Evolutionary conservation across 2,329 filamentous ascomycete species (phyloP).

Genomic region (Ilyonectria mors-panacis): DNA sequence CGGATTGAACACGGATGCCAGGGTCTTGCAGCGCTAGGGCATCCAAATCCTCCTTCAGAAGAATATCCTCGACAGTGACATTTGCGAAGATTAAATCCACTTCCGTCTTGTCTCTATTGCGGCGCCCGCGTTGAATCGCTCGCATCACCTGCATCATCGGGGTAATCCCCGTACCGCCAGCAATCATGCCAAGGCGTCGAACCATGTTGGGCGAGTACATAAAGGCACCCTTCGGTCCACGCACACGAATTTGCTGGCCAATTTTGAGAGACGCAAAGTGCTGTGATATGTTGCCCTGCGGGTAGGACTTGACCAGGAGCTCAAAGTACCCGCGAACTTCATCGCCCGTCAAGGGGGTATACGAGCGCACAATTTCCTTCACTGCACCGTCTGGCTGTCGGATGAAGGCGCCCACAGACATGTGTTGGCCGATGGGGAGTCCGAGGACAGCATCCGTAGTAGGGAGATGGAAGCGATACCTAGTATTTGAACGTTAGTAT

Average conservation of each 20-base stretch:
- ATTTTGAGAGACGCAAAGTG: constrained; percentile 85
- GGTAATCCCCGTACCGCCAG: constrained; percentile 97
- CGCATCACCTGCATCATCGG: constrained; percentile 97
- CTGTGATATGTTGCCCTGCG: constrained; percentile 95
- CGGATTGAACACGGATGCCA: constrained; percentile 89
- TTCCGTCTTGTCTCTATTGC: constrained; percentile 84
- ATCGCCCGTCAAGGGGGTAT: constrained; percentile 91
- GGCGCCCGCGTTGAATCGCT: constrained; percentile 85
- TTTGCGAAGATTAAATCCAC: constrained; percentile 97
- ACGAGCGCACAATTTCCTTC: constrained; percentile 89
- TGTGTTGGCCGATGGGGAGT: constrained; percentile 97
- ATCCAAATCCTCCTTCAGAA: constrained; percentile 91
- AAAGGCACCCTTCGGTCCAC: constrained; percentile 95
- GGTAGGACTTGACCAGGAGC: constrained; percentile 96
- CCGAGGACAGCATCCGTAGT: constrained; percentile 84
- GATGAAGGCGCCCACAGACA: constrained; percentile 88
- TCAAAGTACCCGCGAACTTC: constrained; percentile 91
- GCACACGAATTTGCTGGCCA: constrained; percentile 88
- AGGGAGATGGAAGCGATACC: constrained; percentile 92
- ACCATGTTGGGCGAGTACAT: constrained; percentile 97
- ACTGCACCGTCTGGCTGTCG: constrained; percentile 74
- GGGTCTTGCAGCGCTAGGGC: constrained; percentile 80
- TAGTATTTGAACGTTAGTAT: constrained; percentile 48
- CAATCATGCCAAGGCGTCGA: constrained; percentile 95
- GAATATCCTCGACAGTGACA: constrained; percentile 89